Evolutionary conservation across 75 land plant species (phyloP).

Genomic region (Pinus tabuliformis): DNA sequence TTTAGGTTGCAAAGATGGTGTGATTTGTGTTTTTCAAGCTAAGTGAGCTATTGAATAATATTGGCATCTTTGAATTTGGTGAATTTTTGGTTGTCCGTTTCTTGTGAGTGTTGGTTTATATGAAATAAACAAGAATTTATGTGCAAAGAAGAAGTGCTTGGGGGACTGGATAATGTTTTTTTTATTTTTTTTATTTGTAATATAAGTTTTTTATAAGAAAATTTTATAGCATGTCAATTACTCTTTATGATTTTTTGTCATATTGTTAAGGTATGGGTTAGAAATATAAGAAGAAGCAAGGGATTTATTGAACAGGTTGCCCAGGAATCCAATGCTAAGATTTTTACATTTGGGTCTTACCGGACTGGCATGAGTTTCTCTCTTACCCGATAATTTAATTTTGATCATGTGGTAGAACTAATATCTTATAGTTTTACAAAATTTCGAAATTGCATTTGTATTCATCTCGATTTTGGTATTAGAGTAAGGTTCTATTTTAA

Average conservation of each 20-base stretch:
- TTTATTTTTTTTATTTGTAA: background rate
- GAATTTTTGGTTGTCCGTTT: no score
- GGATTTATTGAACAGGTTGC: constrained; percentile 86
- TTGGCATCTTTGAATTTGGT: no score
- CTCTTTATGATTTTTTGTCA: constrained; percentile 15
- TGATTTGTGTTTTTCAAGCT: no score
- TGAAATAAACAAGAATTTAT: constrained; percentile 87
- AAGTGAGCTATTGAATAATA: no score
- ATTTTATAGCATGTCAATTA: background rate
- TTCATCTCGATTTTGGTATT: no score
- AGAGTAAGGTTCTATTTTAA: no score
- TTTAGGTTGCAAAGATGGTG: no score
- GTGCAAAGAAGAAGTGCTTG: constrained; percentile 89
- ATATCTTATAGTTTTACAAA: background rate
- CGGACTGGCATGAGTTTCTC: constrained; percentile 71
- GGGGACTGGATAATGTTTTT: constrained; percentile 81
- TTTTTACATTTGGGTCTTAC: constrained; percentile 97
- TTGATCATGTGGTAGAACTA: background rate
- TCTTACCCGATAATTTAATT: background rate
- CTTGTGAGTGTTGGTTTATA: constrained; percentile 68
- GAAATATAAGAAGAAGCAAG: constrained; percentile 63
- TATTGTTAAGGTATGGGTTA: constrained; percentile 88
- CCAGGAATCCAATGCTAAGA: constrained; percentile 92
- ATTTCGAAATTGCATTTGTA: background rate
- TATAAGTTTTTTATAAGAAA: no score